These are phyloP conservation scores for Auriculariales sp. DNA, from an alignment of 768 basidiomycete genomes.

Conservation along the genomic window DNA sequence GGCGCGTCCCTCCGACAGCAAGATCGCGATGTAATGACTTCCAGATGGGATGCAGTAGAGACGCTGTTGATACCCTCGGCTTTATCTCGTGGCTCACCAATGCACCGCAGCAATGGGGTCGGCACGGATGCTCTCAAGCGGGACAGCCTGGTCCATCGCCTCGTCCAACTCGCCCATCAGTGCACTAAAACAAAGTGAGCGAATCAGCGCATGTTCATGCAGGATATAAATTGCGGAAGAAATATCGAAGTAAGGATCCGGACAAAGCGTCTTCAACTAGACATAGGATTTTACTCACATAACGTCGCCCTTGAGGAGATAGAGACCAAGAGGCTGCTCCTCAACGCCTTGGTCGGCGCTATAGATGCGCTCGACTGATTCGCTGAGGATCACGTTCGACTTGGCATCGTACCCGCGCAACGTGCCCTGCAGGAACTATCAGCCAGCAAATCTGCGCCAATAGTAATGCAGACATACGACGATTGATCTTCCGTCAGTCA, in stretches of 20 bases:
- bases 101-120: neutral
- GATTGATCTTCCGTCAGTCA: conserved; percentile 60
- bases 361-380: conserved; percentile 87
- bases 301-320: conserved; percentile 97
- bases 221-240: neutral
- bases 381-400: conserved; percentile 89
- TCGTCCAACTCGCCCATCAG: conserved; percentile 81
- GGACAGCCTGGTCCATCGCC: conserved; percentile 57
- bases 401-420: conserved; percentile 91
- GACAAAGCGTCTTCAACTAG: neutral
- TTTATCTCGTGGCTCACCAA: too few species aligned
- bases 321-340: conserved; percentile 86
- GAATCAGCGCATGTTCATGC: neutral
- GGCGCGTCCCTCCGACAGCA: too few species aligned
- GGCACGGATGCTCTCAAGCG: conserved; percentile 67
- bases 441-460: neutral
- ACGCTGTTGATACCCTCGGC: too few species aligned
- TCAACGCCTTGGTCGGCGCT: conserved; percentile 85
- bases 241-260: neutral
- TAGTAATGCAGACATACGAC: neutral
- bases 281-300: conserved; percentile 49
- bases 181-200: conserved; percentile 27
- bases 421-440: conserved; percentile 46
- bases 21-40: too few species aligned
- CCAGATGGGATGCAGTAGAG: too few species aligned